A percentile compares a stretch with the other conserved stretches of the same genome.
These are phyloP conservation scores for Phialophora tarda DNA, from an alignment of 2,329 filamentous ascomycete species.

Conservation along the genomic window DNA sequence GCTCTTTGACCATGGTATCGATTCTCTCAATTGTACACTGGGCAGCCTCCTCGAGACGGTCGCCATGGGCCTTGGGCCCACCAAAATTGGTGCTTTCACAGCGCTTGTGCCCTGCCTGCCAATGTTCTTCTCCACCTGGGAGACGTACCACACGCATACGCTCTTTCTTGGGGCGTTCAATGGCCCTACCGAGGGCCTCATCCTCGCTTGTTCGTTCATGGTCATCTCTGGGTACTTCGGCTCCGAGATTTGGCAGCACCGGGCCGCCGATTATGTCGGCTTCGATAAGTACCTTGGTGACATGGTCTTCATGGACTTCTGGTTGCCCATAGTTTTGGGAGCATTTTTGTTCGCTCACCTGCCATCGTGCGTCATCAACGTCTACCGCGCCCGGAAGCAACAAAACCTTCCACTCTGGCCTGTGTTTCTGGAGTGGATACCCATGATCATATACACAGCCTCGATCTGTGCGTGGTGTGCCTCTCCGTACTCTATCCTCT, in stretches of 20 bases:
- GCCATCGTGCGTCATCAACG: slow-evolving; percentile 87
- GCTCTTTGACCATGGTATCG: slow-evolving; percentile 98
- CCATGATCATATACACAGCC: slow-evolving; percentile 80
- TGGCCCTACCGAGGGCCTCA: slow-evolving; percentile 91
- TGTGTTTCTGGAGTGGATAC: slow-evolving; percentile 91
- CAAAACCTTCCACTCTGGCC: slow-evolving; percentile 76
- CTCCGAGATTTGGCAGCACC: slow-evolving; percentile 81
- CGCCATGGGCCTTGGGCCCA: slow-evolving; percentile 87
- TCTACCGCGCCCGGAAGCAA: slow-evolving; percentile 73
- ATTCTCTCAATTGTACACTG: slow-evolving; percentile 95
- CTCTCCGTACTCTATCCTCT: slow-evolving; percentile 81
- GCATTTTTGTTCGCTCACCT: slow-evolving; percentile 76
- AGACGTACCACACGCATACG: slow-evolving; percentile 98
- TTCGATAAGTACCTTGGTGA: slow-evolving; percentile 68
- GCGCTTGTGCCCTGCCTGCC: slow-evolving; percentile 88
- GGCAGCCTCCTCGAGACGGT: slow-evolving; percentile 89
- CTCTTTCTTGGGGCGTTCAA: slow-evolving; percentile 96
- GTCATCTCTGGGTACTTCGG: slow-evolving; percentile 84
- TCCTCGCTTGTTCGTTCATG: slow-evolving; percentile 88
- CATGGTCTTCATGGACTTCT: slow-evolving; percentile 82
- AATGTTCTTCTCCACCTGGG: slow-evolving; percentile 99
- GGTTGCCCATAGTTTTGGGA: slow-evolving; percentile 73
- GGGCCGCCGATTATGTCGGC: slow-evolving; percentile 72
- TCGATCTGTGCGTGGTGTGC: slow-evolving; percentile 84
- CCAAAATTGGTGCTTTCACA: slow-evolving; percentile 85